These are phyloP conservation scores for Magnolia changhungtana DNA, from an alignment of 164 flowering plant genomes.

Conservation along the genomic window DNA sequence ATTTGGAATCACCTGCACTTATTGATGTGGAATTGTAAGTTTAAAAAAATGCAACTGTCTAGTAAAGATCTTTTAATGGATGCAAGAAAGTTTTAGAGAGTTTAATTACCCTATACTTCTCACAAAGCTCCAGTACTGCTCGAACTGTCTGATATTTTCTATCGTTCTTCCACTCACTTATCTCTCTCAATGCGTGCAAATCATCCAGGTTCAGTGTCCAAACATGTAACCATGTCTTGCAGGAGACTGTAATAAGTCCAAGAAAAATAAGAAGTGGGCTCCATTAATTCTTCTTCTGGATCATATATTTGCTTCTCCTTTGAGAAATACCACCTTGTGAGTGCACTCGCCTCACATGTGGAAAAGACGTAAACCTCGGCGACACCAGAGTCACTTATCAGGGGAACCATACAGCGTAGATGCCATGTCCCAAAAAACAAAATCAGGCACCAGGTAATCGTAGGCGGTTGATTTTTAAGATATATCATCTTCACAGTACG, in stretches of 20 bases:
- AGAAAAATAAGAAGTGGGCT: neutral
- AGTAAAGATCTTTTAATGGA: neutral
- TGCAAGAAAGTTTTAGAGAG: neutral
- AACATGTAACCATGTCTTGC: constrained; percentile 31
- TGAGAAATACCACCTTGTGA: neutral
- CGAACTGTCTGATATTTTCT: constrained; percentile 25
- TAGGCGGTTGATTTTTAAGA: too few relatives aligned
- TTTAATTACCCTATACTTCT: constrained; percentile 25
- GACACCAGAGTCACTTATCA: neutral
- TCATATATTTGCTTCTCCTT: too few relatives aligned
- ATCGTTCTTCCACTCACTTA: constrained; percentile 23
- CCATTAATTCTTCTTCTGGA: neutral
- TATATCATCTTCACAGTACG: too few relatives aligned
- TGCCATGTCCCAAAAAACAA: neutral
- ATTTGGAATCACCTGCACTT: constrained; percentile 40
- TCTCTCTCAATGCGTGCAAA: constrained; percentile 13
- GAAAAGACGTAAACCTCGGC: neutral
- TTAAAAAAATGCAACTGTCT: neutral
- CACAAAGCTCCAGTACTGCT: constrained; percentile 24
- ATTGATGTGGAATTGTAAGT: too few relatives aligned
- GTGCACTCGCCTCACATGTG: neutral
- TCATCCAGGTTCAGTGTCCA: constrained; percentile 30
- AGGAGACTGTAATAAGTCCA: constrained; percentile 15
- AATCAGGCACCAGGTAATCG: neutral
- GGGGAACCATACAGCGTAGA: neutral